Conservation (phyloP, 352 stramenopile species). For the Labyrinthula sp. region DNA sequence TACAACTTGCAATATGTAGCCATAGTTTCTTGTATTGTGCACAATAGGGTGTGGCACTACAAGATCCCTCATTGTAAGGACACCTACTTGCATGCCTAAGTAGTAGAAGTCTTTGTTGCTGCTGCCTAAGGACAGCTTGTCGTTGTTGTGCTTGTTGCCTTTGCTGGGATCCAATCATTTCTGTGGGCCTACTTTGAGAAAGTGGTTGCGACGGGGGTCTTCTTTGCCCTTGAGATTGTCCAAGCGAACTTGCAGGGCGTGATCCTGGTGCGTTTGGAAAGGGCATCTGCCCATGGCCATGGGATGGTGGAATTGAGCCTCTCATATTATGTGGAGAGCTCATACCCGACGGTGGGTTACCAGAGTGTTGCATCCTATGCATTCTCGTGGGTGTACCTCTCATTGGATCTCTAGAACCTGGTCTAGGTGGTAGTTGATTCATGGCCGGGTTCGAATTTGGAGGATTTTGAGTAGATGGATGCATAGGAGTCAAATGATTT, state of each 20-base stretch:
- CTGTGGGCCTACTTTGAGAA: not conserved
- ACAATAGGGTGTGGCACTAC: slow-evolving; percentile 78
- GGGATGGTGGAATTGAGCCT: not conserved
- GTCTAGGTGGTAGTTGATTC: too few relatives aligned
- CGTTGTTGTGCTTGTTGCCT: slow-evolving; percentile 36
- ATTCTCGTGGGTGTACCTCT: too few relatives aligned
- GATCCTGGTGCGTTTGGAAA: slow-evolving; percentile 4
- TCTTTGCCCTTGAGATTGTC: not conserved
- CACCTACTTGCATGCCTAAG: slow-evolving; percentile 93
- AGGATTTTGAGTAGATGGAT: too few relatives aligned
- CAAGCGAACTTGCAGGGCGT: not conserved
- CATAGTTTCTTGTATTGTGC: slow-evolving; percentile 90
- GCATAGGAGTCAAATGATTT: too few relatives aligned
- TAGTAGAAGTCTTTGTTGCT: slow-evolving; percentile 87
- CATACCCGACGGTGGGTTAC: too few relatives aligned
- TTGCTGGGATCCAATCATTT: not conserved
- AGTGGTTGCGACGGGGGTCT: not conserved
- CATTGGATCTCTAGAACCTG: too few relatives aligned
- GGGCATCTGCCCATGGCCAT: not conserved
- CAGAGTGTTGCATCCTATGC: too few relatives aligned
- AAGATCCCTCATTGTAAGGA: slow-evolving; percentile 68
- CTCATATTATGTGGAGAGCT: too few relatives aligned
- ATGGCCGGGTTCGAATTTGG: too few relatives aligned
- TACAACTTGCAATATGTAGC: slow-evolving; percentile 91
- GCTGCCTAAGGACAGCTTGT: slow-evolving; percentile 81